Evolutionary conservation across 805 yeast species (phyloP).

Genomic region (Candida germanica): DNA sequence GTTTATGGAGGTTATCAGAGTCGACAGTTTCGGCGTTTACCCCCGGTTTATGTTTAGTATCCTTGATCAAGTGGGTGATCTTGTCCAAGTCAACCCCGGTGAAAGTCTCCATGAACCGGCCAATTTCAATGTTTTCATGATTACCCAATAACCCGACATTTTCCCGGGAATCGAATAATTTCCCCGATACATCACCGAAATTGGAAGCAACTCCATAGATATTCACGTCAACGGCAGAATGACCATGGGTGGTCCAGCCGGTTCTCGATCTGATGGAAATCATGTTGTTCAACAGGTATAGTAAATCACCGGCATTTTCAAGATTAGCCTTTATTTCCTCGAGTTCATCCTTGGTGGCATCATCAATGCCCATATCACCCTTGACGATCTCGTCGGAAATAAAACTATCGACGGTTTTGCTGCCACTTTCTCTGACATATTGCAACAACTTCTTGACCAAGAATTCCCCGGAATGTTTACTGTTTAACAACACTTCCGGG

Average conservation of each 20-base stretch:
- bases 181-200: conserved; percentile 33
- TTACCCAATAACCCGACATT: conserved; percentile 62
- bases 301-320: conserved; percentile 32
- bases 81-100: conserved; percentile 46
- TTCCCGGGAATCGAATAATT: conserved; percentile 27
- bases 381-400: conserved; percentile 54
- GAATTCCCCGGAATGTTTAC: conserved; percentile 75
- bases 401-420: conserved; percentile 35
- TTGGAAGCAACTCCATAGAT: conserved; percentile 77
- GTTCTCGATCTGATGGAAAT: conserved; percentile 79
- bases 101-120: conserved; percentile 61
- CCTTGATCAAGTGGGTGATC: conserved; percentile 49
- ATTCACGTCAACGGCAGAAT: conserved; percentile 93
- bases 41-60: conserved; percentile 42
- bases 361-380: conserved; percentile 63
- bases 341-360: conserved; percentile 53
- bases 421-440: conserved; percentile 10
- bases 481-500: conserved; percentile 66
- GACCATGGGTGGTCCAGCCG: conserved; percentile 98
- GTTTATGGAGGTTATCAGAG: too few relatives aligned
- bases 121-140: conserved; percentile 85
- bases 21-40: conserved; percentile 1
- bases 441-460: conserved; percentile 46
- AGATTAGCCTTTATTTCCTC: conserved; percentile 17
- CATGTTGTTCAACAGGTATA: conserved; percentile 62